phyloP scores from a whole-genome alignment of 345 rosid genomes.

The Melastoma malabathricum region DNA sequence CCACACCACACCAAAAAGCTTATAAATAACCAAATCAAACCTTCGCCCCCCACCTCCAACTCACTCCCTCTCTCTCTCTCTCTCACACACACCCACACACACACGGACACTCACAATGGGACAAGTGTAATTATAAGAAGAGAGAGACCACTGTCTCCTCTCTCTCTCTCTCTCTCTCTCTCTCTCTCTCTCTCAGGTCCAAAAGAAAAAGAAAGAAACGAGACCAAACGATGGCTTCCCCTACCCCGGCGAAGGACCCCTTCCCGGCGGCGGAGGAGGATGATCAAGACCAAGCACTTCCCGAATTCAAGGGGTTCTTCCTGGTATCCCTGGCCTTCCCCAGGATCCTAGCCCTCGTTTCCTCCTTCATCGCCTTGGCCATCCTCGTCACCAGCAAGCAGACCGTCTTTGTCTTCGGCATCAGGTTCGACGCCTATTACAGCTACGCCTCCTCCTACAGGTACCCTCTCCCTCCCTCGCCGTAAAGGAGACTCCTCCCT shows the following conservation, averaged over 20 bases:
- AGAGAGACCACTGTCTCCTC: neutral
- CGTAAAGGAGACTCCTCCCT: no score
- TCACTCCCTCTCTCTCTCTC: no score
- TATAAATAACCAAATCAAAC: no score
- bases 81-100: no score
- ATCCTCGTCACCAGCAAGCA: conserved; percentile 24
- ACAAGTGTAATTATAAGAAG: no score
- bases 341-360: conserved; percentile 27
- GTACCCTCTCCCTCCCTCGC: conserved; percentile 7
- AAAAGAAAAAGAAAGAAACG: no score
- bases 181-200: no score
- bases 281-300: neutral
- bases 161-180: neutral
- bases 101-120: no score
- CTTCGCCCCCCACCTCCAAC: no score
- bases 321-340: conserved; percentile 20
- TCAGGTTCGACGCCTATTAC: conserved; percentile 19
- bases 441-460: conserved; percentile 28
- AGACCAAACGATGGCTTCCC: neutral
- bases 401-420: conserved; percentile 12
- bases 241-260: conserved; percentile 2
- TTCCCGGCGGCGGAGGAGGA: conserved; percentile 1
- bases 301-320: neutral
- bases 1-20: no score
- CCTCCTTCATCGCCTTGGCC: conserved; percentile 21